A percentile compares a stretch with the other conserved stretches of the same genome.
Evolutionary conservation across 257 asterid genomes (phyloP).

Genomic region (Coffea eugenioides): DNA sequence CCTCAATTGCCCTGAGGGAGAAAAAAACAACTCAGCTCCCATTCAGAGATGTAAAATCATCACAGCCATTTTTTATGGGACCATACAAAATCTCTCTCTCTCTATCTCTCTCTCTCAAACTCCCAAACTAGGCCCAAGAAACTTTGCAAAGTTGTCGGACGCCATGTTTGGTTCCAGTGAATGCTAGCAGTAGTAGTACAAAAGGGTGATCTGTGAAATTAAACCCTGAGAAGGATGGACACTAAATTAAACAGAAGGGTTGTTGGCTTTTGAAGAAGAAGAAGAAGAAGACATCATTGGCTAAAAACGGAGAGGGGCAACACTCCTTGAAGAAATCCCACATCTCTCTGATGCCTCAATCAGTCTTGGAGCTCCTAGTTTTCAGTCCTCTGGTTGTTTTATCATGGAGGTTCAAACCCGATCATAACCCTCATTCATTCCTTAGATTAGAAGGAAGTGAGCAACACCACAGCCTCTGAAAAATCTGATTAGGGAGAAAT

Average conservation of each 20-base stretch:
- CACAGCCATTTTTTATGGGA: neutral
- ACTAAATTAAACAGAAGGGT: neutral
- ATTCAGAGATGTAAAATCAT: neutral
- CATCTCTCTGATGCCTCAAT: neutral
- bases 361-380: neutral
- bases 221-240: neutral
- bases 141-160: neutral
- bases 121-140: neutral
- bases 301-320: neutral
- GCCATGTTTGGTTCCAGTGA: neutral
- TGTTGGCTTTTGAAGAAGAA: neutral
- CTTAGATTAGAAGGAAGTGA: no score
- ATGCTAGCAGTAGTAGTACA: no score
- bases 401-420: no score
- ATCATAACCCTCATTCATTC: no score
- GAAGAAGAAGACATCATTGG: neutral
- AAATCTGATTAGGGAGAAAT: no score
- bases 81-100: neutral
- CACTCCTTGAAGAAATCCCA: neutral
- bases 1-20: neutral
- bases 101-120: neutral
- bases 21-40: no score
- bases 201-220: neutral
- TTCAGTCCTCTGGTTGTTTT: no score
- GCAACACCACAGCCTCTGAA: no score